phyloP scores from a whole-genome alignment of 345 rosid species.

The Hibiscus tridactylites region DNA sequence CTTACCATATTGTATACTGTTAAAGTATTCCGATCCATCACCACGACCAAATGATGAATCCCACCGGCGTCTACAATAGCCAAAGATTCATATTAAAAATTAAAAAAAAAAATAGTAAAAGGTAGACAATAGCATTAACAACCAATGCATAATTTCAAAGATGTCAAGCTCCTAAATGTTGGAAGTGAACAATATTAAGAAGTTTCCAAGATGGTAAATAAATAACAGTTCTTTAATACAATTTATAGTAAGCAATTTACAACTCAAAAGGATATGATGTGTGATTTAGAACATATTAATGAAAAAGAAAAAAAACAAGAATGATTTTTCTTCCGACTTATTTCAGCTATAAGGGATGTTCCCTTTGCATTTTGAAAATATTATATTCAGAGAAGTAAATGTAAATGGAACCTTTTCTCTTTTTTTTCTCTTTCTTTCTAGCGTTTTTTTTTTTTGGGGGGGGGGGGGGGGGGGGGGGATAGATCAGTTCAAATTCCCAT shows the following conservation, averaged over 20 bases:
- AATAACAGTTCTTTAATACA: neutral
- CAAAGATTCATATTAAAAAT: slow-evolving; percentile 6
- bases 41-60: slow-evolving; percentile 69
- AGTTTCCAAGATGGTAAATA: neutral
- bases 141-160: slow-evolving; percentile 1
- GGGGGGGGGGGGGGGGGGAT: neutral
- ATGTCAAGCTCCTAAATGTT: neutral
- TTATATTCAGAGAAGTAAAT: neutral
- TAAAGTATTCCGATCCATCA: slow-evolving; percentile 80
- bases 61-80: slow-evolving; percentile 56
- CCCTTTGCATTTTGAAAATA: neutral
- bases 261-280: neutral
- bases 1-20: slow-evolving; percentile 54
- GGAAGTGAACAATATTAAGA: neutral
- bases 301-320: neutral
- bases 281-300: neutral
- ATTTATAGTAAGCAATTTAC: too few relatives aligned
- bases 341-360: neutral
- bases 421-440: too few relatives aligned
- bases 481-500: neutral
- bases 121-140: neutral
- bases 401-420: neutral
- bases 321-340: neutral
- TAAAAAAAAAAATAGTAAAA: neutral
- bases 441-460: too few relatives aligned